Evolutionary conservation across 208 protist species (phyloP), one percentile per base, ranked within the genome.

Genomic region (Vickermania ingenoplastis): DNA sequence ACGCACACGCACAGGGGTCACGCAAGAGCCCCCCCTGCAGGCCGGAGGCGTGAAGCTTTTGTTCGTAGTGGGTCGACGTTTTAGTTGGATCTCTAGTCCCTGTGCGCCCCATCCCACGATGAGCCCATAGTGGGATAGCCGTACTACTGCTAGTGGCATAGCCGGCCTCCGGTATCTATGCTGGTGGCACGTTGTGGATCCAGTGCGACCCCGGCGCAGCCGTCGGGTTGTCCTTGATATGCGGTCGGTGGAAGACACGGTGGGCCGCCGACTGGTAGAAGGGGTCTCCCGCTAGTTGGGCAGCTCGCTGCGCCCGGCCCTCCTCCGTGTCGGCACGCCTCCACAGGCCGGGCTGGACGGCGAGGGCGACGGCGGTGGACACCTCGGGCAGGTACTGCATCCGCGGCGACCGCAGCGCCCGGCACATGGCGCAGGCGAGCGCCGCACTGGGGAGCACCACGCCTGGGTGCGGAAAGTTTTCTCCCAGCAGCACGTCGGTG

Each of bases 301-400:
- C 50, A 71, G 71, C 50, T 23, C 75, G 31, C 41, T 61, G 29
- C 0, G 52, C 57, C 1, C 61, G 26, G n/a, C n/a, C n/a, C n/a
- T n/a, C n/a, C n/a, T n/a, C n/a, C n/a, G n/a, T n/a, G 1, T 71
- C 57, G 1, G 56, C 67, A 41, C 79, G 70, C 17, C 69, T 59
- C 86, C 86, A 93, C 61, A 93, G 67, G 3, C 41, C 59, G 0
- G 80, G 79, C 57, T 90, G 81, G 57, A 79, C 31, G 31, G 90
- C 70, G 45, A 93, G 59, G 27, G 80, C 86, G 11, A 67, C 72
- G 41, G 83, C 73, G 51, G 75, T 60, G 30, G 21, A 75, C 5
- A 93, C 67, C 31, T 89, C 80, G 27, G 86, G 86, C 26, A 91
- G 54, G 71, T 93, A 93, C 31, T 59, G 30, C 51, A 90, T 63